Evolutionary conservation across 345 rosid species (phyloP), one percentile per base, ranked within the genome.

Genomic region (Aegle marmelos): DNA sequence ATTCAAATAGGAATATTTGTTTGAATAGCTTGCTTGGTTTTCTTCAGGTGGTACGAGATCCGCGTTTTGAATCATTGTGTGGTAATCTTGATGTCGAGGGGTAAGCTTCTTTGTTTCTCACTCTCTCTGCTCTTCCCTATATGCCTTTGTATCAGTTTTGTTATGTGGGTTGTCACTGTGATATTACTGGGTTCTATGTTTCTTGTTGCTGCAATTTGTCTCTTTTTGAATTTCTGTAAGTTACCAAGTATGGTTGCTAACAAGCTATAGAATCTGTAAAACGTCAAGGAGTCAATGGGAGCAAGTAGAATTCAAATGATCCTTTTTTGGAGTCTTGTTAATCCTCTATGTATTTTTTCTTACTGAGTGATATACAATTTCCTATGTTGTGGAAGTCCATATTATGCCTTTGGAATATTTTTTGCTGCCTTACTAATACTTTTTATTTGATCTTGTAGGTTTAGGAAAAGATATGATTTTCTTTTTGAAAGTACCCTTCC

Each of bases 401-500:
- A 14, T 64, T 64, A 33, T 22, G 48, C 22, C 17, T 28, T 33
- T 66, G 24, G 28, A 34, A 45, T 11, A 25, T 8, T 30, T 48
- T 36, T 65, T 71, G 21, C 21, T 21, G 57, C 63, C 10, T 36
- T 5, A 61, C n/a, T 72, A 6, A 39, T 54, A 58, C 9, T 33
- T 59, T 31, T 27, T 61, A 30, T 64, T 80, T 64, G 61, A 17
- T 74, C 65, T 80, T 79, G 61, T 64, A 91, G 97, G 85, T 92
- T 91, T 79, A 91, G 89, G 84, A 93, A 93, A 80, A 88, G 96
- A 83, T 95, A 85, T 74, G 72, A 83, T 81, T 95, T 95, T 76
- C 88, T 95, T 21, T 90, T 78, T 48, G 88, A 92, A 83, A 85
- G 87, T 6, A 87, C 88, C 33, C 90, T 95, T 79, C 96, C 93